Evolutionary conservation across 768 basidiomycete species (phyloP).

Genomic region (Auricularia heimuer): DNA sequence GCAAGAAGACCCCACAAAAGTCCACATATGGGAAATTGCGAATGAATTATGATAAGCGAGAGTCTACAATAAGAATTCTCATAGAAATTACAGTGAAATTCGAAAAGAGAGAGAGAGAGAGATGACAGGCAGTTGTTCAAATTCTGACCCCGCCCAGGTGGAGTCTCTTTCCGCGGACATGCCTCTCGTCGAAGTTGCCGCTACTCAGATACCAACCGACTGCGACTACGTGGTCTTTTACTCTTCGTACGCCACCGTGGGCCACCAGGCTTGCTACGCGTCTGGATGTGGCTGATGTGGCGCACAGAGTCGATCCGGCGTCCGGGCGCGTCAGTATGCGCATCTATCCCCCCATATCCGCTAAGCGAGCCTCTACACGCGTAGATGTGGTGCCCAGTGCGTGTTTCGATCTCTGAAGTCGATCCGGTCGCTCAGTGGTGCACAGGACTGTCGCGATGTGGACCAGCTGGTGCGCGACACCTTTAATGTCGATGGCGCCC

Average conservation of each 20-base stretch:
- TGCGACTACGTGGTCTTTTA: not conserved
- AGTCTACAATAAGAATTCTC: too few relatives aligned
- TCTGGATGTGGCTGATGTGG: not conserved
- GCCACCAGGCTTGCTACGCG: not conserved
- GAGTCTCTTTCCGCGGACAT: not conserved
- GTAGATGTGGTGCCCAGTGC: not conserved
- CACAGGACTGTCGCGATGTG: conserved; percentile 56
- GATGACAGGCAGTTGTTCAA: too few relatives aligned
- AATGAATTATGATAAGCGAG: too few relatives aligned
- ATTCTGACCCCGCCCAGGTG: too few relatives aligned
- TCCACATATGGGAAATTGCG: too few relatives aligned
- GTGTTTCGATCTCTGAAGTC: not conserved
- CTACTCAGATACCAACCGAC: not conserved
- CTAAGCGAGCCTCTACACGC: not conserved
- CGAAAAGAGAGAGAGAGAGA: too few relatives aligned
- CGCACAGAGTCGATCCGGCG: not conserved
- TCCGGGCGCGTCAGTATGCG: not conserved
- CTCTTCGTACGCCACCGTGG: not conserved
- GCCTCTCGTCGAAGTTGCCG: not conserved
- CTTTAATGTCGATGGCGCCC: conserved; percentile 36
- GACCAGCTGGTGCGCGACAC: conserved; percentile 43
- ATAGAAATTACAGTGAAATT: too few relatives aligned
- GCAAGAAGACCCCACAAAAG: too few relatives aligned
- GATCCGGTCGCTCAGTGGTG: not conserved
- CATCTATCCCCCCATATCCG: not conserved